Evolutionary conservation across 805 yeast genomes (phyloP).

Genomic region (Hagleromyces aurorensis): DNA sequence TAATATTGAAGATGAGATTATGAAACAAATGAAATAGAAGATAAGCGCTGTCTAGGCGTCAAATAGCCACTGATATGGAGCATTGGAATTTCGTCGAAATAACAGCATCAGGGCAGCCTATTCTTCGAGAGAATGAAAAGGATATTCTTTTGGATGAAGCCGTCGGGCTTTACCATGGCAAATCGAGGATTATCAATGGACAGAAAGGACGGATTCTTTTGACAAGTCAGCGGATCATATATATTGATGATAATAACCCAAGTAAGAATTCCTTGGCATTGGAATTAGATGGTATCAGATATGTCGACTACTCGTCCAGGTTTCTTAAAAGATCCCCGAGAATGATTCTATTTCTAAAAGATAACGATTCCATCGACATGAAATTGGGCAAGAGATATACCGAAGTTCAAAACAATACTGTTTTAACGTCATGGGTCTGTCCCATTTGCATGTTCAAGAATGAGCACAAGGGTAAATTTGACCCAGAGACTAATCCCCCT

Average conservation of each 20-base stretch:
- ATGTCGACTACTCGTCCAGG: slow-evolving; percentile 39
- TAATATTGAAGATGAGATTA: too few species aligned
- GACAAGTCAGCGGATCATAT: slow-evolving; percentile 66
- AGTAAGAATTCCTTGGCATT: slow-evolving; percentile 39
- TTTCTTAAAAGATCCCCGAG: slow-evolving; percentile 77
- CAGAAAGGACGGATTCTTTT: slow-evolving; percentile 75
- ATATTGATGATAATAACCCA: slow-evolving; percentile 48
- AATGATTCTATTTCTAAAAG: slow-evolving; percentile 39
- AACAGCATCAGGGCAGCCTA: slow-evolving; percentile 34
- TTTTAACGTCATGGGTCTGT: slow-evolving; percentile 58
- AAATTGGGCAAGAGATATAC: slow-evolving; percentile 2
- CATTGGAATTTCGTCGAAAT: slow-evolving; percentile 34
- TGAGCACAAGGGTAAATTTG: slow-evolving; percentile 21
- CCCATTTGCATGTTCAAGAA: slow-evolving; percentile 57
- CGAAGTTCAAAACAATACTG: slow-evolving; percentile 1
- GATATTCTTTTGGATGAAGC: slow-evolving; percentile 45
- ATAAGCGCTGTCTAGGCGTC: too few species aligned
- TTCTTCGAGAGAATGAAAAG: slow-evolving; percentile 38
- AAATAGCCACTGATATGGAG: slow-evolving; percentile 16
- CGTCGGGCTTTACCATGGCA: slow-evolving; percentile 77
- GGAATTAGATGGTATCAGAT: slow-evolving; percentile 36
- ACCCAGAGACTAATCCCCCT: slow-evolving; percentile 15
- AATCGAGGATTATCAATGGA: slow-evolving; percentile 49
- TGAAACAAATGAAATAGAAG: too few species aligned
- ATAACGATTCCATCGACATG: slow-evolving; percentile 5